These are phyloP conservation scores for Ophioceras dolichostomum DNA, from an alignment of 2,329 filamentous ascomycete species.

Conservation along the genomic window DNA sequence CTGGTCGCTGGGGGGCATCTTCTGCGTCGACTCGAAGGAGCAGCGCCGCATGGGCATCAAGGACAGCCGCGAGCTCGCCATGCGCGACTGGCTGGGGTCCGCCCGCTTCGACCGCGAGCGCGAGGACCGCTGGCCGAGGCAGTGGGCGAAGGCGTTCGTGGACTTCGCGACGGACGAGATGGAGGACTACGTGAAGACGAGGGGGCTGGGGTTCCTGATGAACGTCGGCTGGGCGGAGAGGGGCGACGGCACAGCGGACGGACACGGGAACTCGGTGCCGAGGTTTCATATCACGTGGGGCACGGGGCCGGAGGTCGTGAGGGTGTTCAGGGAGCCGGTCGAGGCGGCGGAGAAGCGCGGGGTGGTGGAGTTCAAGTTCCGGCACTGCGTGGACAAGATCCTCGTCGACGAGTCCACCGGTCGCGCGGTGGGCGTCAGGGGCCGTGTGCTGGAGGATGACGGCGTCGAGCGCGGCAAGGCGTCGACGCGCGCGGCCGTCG, in stretches of 20 bases:
- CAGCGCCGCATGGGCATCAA: constrained; percentile 46
- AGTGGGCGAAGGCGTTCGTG: constrained; percentile 53
- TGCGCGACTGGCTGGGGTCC: constrained; percentile 46
- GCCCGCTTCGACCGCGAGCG: constrained; percentile 44
- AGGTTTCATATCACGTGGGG: constrained; percentile 53
- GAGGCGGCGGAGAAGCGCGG: constrained; percentile 37
- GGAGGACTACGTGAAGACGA: constrained; percentile 41
- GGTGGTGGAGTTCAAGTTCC: constrained; percentile 39
- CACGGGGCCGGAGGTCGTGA: constrained; percentile 46
- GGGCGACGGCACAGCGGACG: constrained; percentile 39
- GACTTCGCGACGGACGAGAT: constrained; percentile 47
- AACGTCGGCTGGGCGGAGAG: constrained; percentile 51
- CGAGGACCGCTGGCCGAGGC: constrained; percentile 43
- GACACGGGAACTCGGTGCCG: constrained; percentile 50
- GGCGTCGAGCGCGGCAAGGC: constrained; percentile 37
- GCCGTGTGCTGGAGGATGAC: constrained; percentile 38
- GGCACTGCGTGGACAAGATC: constrained; percentile 44
- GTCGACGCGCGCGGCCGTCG: constrained; percentile 33
- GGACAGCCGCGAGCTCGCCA: constrained; percentile 42
- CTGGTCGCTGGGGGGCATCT: constrained; percentile 51
- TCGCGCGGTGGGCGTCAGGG: constrained; percentile 37
- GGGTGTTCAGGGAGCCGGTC: constrained; percentile 44
- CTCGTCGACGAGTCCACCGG: constrained; percentile 37
- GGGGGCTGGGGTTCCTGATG: constrained; percentile 37
- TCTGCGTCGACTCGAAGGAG: constrained; percentile 43